These are phyloP conservation scores for Massarina eburnea DNA, from an alignment of 2,329 filamentous ascomycete species.

Conservation along the genomic window DNA sequence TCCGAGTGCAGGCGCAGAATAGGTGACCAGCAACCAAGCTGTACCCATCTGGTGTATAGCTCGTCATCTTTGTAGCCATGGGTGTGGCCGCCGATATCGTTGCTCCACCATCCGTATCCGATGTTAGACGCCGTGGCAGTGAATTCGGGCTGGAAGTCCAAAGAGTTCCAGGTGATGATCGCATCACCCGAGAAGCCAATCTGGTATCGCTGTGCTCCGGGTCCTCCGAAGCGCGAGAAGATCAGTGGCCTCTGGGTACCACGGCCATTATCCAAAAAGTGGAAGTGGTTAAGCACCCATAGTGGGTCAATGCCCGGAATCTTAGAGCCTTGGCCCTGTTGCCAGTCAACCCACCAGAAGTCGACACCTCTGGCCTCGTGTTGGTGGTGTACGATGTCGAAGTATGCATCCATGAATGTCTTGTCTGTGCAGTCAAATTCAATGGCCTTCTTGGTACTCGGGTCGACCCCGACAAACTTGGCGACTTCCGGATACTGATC, in stretches of 20 bases:
- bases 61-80: constrained; percentile 60
- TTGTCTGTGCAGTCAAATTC: constrained; percentile 58
- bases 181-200: constrained; percentile 67
- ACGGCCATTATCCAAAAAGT: constrained; percentile 57
- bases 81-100: constrained; percentile 68
- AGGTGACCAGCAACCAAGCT: constrained; percentile 63
- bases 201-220: constrained; percentile 65
- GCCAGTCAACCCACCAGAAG: constrained; percentile 72
- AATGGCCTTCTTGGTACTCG: constrained; percentile 53
- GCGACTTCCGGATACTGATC: constrained; percentile 60
- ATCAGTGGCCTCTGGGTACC: constrained; percentile 53
- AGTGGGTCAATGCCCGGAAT: constrained; percentile 63
- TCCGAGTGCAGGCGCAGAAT: constrained; percentile 63
- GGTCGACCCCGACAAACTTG: constrained; percentile 54
- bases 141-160: constrained; percentile 67
- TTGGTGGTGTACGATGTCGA: constrained; percentile 58
- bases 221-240: constrained; percentile 64
- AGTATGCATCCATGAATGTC: constrained; percentile 60
- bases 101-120: constrained; percentile 69
- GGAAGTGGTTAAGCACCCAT: constrained; percentile 67
- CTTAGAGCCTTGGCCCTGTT: constrained; percentile 60
- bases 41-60: constrained; percentile 62
- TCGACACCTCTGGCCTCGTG: constrained; percentile 61
- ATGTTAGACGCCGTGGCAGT: constrained; percentile 68
- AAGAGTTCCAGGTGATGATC: constrained; percentile 60